These are phyloP conservation scores for Fusarium sp. DNA, from an alignment of 2,329 filamentous ascomycete species.

Conservation along the genomic window DNA sequence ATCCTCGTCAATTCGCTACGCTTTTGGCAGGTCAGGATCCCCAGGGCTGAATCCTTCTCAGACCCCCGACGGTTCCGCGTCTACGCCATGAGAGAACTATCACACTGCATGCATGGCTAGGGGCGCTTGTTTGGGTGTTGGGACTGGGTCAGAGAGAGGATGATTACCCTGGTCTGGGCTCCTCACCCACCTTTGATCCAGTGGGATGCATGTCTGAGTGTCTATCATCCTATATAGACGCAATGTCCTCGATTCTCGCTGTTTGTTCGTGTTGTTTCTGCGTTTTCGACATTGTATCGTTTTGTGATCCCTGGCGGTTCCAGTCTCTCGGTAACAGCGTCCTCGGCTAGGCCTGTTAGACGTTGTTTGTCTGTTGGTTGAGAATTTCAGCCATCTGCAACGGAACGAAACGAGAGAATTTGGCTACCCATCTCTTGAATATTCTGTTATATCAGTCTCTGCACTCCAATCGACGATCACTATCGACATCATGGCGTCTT, in stretches of 20 bases:
- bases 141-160: constrained; percentile 29
- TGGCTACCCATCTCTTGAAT: constrained; percentile 16
- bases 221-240: constrained; percentile 50
- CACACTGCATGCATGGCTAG: constrained; percentile 53
- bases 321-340: constrained; percentile 43
- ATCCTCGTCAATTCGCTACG: constrained; percentile 33
- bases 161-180: constrained; percentile 18
- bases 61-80: constrained; percentile 35
- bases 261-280: constrained; percentile 40
- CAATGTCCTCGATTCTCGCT: constrained; percentile 44
- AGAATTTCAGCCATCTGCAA: constrained; percentile 28
- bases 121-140: constrained; percentile 47
- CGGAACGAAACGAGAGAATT: constrained; percentile 15
- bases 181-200: constrained; percentile 24
- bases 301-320: constrained; percentile 49
- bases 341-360: constrained; percentile 37
- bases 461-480: constrained; percentile 13
- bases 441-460: constrained; percentile 10
- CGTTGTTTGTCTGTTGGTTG: constrained; percentile 41
- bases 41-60: constrained; percentile 42
- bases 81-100: constrained; percentile 45
- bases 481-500: constrained; percentile 56
- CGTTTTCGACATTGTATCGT: constrained; percentile 37
- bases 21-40: constrained; percentile 26
- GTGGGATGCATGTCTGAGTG: constrained; percentile 34